Base-by-base conservation (phyloP, 495 filamentous ascomycete species). In the Diplogelasinospora grovesii region DNA sequence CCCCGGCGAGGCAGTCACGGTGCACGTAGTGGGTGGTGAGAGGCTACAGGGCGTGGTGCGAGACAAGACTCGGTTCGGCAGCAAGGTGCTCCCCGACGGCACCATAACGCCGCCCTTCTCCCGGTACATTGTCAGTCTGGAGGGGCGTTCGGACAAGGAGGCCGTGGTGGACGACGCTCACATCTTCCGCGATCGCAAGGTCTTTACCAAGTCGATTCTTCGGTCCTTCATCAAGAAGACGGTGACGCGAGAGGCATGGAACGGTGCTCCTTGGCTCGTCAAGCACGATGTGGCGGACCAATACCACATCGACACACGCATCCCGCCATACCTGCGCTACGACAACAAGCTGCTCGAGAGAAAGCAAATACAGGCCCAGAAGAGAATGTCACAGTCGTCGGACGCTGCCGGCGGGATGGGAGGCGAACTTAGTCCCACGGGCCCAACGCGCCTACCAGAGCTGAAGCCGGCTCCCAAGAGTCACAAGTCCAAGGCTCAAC, bases 141-240 rank as follows among this genome's bases (percentile, higher is more conserved):
- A 81, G 24, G 74, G 82, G 39, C 70, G 75, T 20, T 78, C 77
- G 5, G 75, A 79, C 11, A 79, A 87, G 53, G 86, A 93, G 54
- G 81, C 81, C 31, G 66, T 86, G 14, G 69, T 93, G 25, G 85
- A 93, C 52, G 82, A 90, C 43, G 72, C 82, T 23, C 82, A 92
- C 48, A 81, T 98, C 48, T 80, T 74, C 28, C 83, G 92, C 13
- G 92, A 97, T 50, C 81, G 87, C 19, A 94, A 89, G 52, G 78
- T 86, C 4, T 99, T 97, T 61, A 95, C 90, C 26, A 99, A 99
- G 64, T 81, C 89, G 31, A 86, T 95, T 60, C 69, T 99, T 36
- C 81, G 89, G 21, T 84, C 87, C 2, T 97, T 96, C 46, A 86
- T 99, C 42, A 95, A 95, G 54, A 89, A 94, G 63, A 92, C 87